These are phyloP conservation scores for Polytolypa hystricis DNA, from an alignment of 2,329 filamentous ascomycete genomes.

Conservation along the genomic window DNA sequence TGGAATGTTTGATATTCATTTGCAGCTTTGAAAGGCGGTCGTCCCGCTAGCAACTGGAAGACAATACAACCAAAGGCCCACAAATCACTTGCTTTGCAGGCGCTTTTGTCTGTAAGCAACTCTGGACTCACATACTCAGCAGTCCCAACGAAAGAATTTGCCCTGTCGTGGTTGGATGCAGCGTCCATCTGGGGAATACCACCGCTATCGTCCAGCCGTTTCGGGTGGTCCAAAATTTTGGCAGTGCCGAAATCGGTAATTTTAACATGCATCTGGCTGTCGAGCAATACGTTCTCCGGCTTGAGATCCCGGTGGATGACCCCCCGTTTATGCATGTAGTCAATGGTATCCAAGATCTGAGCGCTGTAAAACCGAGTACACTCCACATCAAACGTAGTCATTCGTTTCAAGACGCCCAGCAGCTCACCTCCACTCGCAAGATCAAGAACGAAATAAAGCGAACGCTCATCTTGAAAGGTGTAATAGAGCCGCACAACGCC, in stretches of 20 bases:
- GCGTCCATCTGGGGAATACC: slow-evolving; percentile 38
- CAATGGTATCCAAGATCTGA: slow-evolving; percentile 89
- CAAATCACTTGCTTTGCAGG: slow-evolving; percentile 92
- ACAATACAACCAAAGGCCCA: slow-evolving; percentile 99
- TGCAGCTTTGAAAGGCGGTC: slow-evolving; percentile 88
- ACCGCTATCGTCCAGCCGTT: slow-evolving; percentile 37
- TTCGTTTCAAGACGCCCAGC: slow-evolving; percentile 84
- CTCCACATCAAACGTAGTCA: slow-evolving; percentile 87
- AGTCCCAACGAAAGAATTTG: slow-evolving; percentile 92
- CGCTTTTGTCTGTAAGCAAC: slow-evolving; percentile 89
- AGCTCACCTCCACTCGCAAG: slow-evolving; percentile 86
- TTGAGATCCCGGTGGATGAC: slow-evolving; percentile 96
- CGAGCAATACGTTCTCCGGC: slow-evolving; percentile 89
- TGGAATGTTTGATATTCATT: slow-evolving; percentile 98
- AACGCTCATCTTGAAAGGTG: slow-evolving; percentile 94
- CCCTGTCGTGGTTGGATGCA: slow-evolving; percentile 56
- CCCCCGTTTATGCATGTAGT: slow-evolving; percentile 94
- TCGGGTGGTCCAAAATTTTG: slow-evolving; percentile 61
- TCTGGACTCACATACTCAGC: slow-evolving; percentile 98
- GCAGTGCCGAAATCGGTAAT: slow-evolving; percentile 98
- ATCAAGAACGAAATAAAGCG: slow-evolving; percentile 92
- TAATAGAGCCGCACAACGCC: slow-evolving; percentile 96
- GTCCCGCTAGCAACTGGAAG: slow-evolving; percentile 88
- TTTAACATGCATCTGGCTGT: slow-evolving; percentile 94
- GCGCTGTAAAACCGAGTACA: slow-evolving; percentile 91